Evolutionary conservation across 225 moss, liverwort and hornwort species (phyloP).

Genomic region (Pseudoscleropodium purum): DNA sequence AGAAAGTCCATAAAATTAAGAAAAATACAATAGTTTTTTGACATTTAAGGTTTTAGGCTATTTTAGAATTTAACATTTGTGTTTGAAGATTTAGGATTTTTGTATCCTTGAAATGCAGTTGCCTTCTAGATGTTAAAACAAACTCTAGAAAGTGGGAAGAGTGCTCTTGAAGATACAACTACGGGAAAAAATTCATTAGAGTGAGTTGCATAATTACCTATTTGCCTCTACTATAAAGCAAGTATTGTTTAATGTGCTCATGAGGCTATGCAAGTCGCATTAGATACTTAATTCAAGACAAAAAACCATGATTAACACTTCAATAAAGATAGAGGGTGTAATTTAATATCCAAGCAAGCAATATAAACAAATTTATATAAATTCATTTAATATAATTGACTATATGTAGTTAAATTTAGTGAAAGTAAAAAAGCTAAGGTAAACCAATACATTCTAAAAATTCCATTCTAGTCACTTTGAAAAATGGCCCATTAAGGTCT

Average conservation of each 20-base stretch:
- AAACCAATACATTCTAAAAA: background rate
- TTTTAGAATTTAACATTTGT: background rate
- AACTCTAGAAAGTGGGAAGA: background rate
- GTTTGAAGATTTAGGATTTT: background rate
- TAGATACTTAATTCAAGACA: rapidly evolving
- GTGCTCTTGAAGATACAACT: background rate
- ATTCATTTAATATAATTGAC: background rate
- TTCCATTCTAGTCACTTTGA: background rate
- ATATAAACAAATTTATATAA: background rate
- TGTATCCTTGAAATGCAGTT: background rate
- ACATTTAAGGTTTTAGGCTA: background rate
- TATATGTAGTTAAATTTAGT: background rate
- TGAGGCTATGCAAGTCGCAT: background rate
- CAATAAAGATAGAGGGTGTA: rapidly evolving
- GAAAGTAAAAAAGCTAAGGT: background rate
- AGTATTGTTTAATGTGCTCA: background rate
- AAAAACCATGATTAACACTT: background rate
- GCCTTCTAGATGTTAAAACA: rapidly evolving
- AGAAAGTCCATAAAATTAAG: background rate
- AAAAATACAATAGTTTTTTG: background rate
- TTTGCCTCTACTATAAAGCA: background rate
- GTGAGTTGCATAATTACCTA: rapidly evolving
- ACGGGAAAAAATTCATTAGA: background rate
- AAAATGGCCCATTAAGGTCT: background rate
- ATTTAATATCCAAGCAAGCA: background rate